Percentiles rank a stretch among this genome's conserved stretches.
These are phyloP conservation scores for Boletellus ananiceps DNA, from an alignment of 768 basidiomycete species.

Conservation along the genomic window DNA sequence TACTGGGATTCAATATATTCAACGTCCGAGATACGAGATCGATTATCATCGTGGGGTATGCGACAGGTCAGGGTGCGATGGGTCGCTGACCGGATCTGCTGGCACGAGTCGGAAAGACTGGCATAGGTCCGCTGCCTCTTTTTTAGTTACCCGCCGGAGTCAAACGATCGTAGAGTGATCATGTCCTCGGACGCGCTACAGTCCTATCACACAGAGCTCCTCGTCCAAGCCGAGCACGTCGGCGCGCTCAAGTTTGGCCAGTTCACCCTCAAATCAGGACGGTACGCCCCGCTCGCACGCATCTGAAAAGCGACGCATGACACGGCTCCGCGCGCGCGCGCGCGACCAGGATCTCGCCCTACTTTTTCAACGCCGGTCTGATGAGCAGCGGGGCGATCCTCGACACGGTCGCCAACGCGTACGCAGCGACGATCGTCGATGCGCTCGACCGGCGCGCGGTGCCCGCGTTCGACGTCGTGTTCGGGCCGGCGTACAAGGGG, in stretches of 20 bases:
- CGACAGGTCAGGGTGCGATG: too few species aligned
- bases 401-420: constrained; percentile 70
- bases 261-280: constrained; percentile 92
- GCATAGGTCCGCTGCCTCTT: too few species aligned
- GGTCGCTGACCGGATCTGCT: too few species aligned
- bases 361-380: constrained; percentile 95
- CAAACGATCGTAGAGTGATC: background rate
- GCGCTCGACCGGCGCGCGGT: constrained; percentile 29
- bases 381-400: constrained; percentile 83
- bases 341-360: constrained; percentile 70
- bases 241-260: constrained; percentile 85
- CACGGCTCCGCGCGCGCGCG: background rate
- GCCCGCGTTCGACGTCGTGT: constrained; percentile 72
- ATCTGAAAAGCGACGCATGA: too few species aligned
- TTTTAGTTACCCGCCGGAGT: too few species aligned
- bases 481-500: constrained; percentile 97
- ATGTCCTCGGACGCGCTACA: constrained; percentile 33
- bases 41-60: too few species aligned
- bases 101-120: too few species aligned
- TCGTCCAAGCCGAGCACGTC: constrained; percentile 60
- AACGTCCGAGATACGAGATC: too few species aligned
- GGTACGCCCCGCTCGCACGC: constrained; percentile 47
- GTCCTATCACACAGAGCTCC: constrained; percentile 59
- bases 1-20: too few species aligned
- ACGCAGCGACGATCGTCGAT: constrained; percentile 73